Evolutionary conservation across 176 grass and related monocot species (phyloP).

Genomic region (Elymus sibiricus): DNA sequence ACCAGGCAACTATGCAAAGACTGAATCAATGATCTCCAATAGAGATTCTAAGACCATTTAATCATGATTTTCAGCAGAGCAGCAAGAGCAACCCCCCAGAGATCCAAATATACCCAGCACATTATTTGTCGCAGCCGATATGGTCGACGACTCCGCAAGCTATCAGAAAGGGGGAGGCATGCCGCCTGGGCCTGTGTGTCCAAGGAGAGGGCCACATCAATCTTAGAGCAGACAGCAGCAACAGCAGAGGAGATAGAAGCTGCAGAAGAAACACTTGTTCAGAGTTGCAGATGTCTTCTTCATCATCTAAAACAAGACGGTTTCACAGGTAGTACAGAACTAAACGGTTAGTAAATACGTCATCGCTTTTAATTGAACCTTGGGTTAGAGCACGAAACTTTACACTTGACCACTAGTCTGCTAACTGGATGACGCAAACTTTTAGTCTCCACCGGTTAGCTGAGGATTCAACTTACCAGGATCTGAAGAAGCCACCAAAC

Average conservation of each 20-base stretch:
- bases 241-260: constrained; percentile 12
- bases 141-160: not conserved
- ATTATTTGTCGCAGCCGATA: not conserved
- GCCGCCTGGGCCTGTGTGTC: constrained; percentile 27
- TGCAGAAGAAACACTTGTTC: not conserved
- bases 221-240: constrained; percentile 45
- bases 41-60: not conserved
- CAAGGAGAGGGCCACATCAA: constrained; percentile 28
- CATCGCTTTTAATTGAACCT: too few species aligned
- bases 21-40: too few species aligned
- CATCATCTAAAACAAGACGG: too few species aligned
- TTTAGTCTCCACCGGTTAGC: too few species aligned
- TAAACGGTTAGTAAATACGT: not conserved
- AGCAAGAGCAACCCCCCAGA: not conserved
- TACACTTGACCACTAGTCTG: too few species aligned
- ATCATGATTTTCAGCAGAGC: not conserved
- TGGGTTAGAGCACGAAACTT: too few species aligned
- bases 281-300: too few species aligned
- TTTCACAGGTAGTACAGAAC: too few species aligned
- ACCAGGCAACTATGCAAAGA: too few species aligned
- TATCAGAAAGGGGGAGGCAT: constrained; percentile 14
- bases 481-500: too few species aligned
- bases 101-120: too few species aligned
- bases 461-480: not conserved
- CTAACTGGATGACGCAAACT: too few species aligned